phyloP scores from a whole-genome alignment of 805 yeast genomes.

The Candida fluviatilis region DNA sequence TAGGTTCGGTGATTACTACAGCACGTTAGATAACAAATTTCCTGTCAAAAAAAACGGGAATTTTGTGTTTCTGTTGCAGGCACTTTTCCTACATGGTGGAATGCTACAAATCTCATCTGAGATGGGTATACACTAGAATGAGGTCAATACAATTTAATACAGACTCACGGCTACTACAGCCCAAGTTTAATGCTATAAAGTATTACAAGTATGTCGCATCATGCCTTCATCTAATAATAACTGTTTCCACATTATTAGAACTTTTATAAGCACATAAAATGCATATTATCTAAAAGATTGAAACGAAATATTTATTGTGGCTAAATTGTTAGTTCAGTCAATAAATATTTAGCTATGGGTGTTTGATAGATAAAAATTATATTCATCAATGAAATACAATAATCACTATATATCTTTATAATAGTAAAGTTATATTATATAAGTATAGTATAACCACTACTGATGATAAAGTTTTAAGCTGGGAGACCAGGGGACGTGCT shows the following conservation, averaged over 20 bases:
- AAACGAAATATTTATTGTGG: constrained; percentile 72
- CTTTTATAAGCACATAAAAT: constrained; percentile 20
- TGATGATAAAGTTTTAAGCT: constrained; percentile 45
- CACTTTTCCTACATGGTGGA: no score
- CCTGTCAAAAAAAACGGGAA: no score
- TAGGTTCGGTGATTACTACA: no score
- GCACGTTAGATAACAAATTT: no score
- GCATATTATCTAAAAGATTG: constrained; percentile 58
- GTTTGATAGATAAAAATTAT: constrained; percentile 5
- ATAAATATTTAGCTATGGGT: constrained; percentile 57
- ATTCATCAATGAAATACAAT: constrained; percentile 3
- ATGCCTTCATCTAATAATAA: constrained; percentile 44
- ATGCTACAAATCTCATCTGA: no score
- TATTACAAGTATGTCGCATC: constrained; percentile 48
- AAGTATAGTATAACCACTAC: constrained; percentile 80
- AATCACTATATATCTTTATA: constrained; percentile 9
- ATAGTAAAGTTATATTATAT: constrained; percentile 50
- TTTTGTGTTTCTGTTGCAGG: no score
- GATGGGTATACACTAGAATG: no score
- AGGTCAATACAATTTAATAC: no score
- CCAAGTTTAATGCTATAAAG: no score
- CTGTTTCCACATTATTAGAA: constrained; percentile 26
- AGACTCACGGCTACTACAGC: no score
- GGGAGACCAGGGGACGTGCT: constrained; percentile 25
- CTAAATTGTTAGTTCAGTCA: constrained; percentile 74